Base-by-base conservation (phyloP, 208 protist genomes). In the Acanthamoeba castellanii region DNA sequence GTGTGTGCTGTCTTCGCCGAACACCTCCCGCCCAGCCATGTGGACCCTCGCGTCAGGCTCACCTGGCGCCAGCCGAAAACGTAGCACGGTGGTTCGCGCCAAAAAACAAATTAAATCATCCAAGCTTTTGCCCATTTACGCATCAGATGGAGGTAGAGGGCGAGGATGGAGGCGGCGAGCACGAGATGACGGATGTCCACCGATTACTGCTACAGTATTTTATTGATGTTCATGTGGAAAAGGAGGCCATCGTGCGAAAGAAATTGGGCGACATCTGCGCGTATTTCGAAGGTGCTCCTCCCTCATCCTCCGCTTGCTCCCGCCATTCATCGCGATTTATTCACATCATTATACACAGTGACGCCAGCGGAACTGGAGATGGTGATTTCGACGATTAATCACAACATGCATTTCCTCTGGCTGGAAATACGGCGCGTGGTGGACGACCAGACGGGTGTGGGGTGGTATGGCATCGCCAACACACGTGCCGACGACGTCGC, bases 181-280 rank as follows among this genome's bases (percentile, higher is more conserved):
- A 85, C 4, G 37, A 32, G 27, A 85, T 91, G 84, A 91, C 84
- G 8, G 84, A 91, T 70, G 84, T 91, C 9, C 84, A 91, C 42
- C 84, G 84, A 42, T 11, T 91, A 25, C 25, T 91, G 27, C 32
- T 91, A 16, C 84, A 91, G 34, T 91, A 70, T 25, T 70, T 91
- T 7, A 70, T 91, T 25, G 84, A 42, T 1, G 45, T 50, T 18
- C 84, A 42, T 14, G 61, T 91, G 4, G 84, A 52, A 18, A 91
- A 70, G 34, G 50, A 72, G 30, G 52, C 20, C 9, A 70, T 25
- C 30, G 57, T 91, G 50, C 50, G 37, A 7, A 13, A 34, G 6
- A 91, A 91, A 50, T 70, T 70, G 32, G 52, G 0, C 8, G 27
- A 91, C 18, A 68, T 91, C 47, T 91, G 84, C 57, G 13, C 14